These are phyloP conservation scores for Isoetes engelmannii DNA, from an alignment of 83 land plant species.

Conservation along the genomic window DNA sequence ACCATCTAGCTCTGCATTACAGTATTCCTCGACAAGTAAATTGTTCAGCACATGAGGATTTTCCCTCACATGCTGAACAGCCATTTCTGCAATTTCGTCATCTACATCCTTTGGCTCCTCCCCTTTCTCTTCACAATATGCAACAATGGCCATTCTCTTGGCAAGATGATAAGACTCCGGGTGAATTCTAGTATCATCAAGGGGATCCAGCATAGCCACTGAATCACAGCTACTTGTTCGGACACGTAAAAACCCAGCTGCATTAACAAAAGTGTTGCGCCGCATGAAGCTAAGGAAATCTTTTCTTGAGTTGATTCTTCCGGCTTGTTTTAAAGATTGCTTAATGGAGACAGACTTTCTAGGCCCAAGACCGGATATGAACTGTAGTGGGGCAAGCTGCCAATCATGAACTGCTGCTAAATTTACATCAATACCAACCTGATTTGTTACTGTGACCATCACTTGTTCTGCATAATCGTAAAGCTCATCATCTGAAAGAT, in stretches of 20 bases:
- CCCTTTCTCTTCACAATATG: conserved; percentile 43
- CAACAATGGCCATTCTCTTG: conserved; percentile 69
- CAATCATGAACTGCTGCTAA: conserved; percentile 88
- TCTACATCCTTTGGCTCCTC: conserved; percentile 55
- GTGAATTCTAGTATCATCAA: conserved; percentile 96
- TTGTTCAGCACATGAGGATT: conserved; percentile 46
- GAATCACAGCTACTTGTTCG: conserved; percentile 78
- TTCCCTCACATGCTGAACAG: conserved; percentile 78
- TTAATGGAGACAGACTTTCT: conserved; percentile 79
- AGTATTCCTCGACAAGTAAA: conserved; percentile 52
- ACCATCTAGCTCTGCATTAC: conserved; percentile 19
- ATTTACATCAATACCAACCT: conserved; percentile 73
- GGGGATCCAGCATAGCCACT: conserved; percentile 57
- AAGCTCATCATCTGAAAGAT: conserved; percentile 68
- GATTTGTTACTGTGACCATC: conserved; percentile 86
- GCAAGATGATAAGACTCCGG: conserved; percentile 87
- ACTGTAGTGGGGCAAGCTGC: conserved; percentile 86
- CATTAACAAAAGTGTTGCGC: conserved; percentile 67
- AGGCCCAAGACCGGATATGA: conserved; percentile 92
- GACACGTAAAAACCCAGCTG: conserved; percentile 80
- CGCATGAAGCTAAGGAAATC: conserved; percentile 60
- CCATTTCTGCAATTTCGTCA: conserved; percentile 77
- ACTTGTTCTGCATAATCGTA: conserved; percentile 76
- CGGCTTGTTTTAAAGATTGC: conserved; percentile 66
- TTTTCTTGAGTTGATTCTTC: conserved; percentile 59